A percentile compares a stretch with the other conserved stretches of the same genome.
Conservation (phyloP, 2,329 filamentous ascomycete species). For the Trichoderma arundinaceum region DNA sequence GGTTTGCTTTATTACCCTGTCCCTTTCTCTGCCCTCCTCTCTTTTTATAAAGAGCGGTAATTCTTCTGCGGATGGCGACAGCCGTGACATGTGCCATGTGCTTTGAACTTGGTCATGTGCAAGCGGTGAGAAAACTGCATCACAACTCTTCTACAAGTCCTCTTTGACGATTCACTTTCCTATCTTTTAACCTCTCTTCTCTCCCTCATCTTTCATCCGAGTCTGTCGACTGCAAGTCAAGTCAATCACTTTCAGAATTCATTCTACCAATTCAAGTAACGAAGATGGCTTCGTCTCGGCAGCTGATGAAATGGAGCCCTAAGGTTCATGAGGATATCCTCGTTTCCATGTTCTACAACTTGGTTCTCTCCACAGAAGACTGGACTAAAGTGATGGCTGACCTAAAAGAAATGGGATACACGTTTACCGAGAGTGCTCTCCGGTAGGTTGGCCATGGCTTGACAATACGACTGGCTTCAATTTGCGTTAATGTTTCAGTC, state of each 20-base stretch:
- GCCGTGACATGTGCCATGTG: too few species aligned
- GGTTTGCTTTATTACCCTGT: not conserved
- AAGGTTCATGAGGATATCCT: slow-evolving; percentile 54
- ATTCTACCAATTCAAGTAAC: too few species aligned
- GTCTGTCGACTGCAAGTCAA: too few species aligned
- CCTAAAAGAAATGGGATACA: slow-evolving; percentile 48
- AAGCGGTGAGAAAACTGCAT: not conserved
- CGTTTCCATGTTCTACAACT: slow-evolving; percentile 47
- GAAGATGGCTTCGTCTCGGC: slow-evolving; percentile 35
- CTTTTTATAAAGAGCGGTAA: not conserved
- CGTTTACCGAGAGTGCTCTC: slow-evolving; percentile 49
- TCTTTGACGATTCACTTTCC: slow-evolving; percentile 1
- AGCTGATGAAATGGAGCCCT: slow-evolving; percentile 49
- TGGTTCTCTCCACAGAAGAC: slow-evolving; percentile 43
- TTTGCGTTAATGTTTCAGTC: slow-evolving; percentile 20
- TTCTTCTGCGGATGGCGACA: not conserved
- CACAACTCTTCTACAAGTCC: not conserved
- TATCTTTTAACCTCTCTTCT: not conserved
- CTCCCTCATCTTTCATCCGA: not conserved
- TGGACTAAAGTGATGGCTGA: slow-evolving; percentile 47
- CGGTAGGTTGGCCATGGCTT: slow-evolving; percentile 42
- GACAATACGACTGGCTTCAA: not conserved
- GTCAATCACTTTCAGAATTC: too few species aligned
- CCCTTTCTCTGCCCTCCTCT: not conserved
- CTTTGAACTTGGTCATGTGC: not conserved